phyloP scores from a whole-genome alignment of 257 asterid species.

The Oldenlandia corymbosa region DNA sequence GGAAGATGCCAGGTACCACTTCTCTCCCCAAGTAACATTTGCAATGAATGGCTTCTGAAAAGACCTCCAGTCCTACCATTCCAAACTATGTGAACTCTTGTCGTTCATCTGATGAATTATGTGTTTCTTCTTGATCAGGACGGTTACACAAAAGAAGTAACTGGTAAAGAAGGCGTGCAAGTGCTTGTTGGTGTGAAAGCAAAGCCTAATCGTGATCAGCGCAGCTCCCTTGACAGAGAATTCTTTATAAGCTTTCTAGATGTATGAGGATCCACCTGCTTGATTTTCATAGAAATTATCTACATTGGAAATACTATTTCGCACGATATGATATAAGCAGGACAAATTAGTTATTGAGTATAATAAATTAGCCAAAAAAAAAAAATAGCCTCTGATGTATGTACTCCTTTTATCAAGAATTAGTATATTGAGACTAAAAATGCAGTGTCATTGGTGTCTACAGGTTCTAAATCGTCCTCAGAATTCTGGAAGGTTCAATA shows the following conservation, averaged over 20 bases:
- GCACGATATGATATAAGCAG: background rate
- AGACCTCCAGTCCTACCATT: too few relatives aligned
- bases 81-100: too few relatives aligned
- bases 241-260: conserved; percentile 58
- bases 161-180: conserved; percentile 43
- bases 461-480: conserved; percentile 56
- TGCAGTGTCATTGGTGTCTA: conserved; percentile 10
- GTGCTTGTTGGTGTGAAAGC: conserved; percentile 80
- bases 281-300: background rate
- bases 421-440: background rate
- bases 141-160: conserved; percentile 56
- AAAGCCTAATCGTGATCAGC: conserved; percentile 47
- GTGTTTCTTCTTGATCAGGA: conserved; percentile 39
- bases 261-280: conserved; percentile 33
- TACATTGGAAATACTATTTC: too few relatives aligned
- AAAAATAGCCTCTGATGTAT: background rate
- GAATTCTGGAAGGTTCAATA: conserved; percentile 60
- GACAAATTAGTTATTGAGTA: too few relatives aligned
- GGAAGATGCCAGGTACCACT: conserved; percentile 69
- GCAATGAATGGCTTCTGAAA: background rate
- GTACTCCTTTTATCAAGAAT: background rate
- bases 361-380: too few relatives aligned
- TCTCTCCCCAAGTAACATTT: background rate
- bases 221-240: conserved; percentile 44
- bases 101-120: conserved; percentile 4